Conservation (phyloP, 2,329 filamentous ascomycete species). For the Kalmusia sp. region DNA sequence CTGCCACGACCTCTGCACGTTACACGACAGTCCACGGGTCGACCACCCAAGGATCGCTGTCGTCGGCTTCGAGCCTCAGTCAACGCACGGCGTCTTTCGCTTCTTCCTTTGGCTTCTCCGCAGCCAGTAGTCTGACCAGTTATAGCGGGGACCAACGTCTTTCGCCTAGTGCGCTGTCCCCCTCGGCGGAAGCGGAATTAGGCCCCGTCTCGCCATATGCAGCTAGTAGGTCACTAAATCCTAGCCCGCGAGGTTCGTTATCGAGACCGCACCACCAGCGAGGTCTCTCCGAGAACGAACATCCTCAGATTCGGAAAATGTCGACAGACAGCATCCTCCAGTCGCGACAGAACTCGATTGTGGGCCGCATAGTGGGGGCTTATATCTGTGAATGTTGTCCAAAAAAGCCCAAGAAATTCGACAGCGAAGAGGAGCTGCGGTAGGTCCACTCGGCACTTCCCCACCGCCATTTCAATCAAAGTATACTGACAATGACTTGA, state of each 20-base stretch:
- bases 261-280: constrained; percentile 51
- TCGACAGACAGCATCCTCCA: constrained; percentile 53
- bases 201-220: constrained; percentile 62
- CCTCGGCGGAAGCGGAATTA: constrained; percentile 61
- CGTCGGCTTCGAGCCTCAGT: constrained; percentile 69
- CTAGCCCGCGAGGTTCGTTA: constrained; percentile 50
- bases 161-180: constrained; percentile 67
- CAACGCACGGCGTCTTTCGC: constrained; percentile 68
- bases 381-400: constrained; percentile 93
- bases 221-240: constrained; percentile 54
- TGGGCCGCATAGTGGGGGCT: constrained; percentile 61
- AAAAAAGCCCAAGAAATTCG: constrained; percentile 96
- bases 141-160: constrained; percentile 67
- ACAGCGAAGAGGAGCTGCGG: constrained; percentile 82
- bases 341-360: constrained; percentile 57
- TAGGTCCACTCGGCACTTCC: constrained; percentile 57
- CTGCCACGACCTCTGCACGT: constrained; percentile 1
- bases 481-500: constrained; percentile 28
- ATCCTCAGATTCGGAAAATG: constrained; percentile 54
- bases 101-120: constrained; percentile 66
- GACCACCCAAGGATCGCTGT: constrained; percentile 66
- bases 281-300: constrained; percentile 50
- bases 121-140: constrained; percentile 70
- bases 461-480: constrained; percentile 32
- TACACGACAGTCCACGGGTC: constrained; percentile 57